Evolutionary conservation across 1,284 basidiomycete genomes (phyloP), one percentile per base, ranked within the genome.

Genomic region (Cystobasidium slooffiae): DNA sequence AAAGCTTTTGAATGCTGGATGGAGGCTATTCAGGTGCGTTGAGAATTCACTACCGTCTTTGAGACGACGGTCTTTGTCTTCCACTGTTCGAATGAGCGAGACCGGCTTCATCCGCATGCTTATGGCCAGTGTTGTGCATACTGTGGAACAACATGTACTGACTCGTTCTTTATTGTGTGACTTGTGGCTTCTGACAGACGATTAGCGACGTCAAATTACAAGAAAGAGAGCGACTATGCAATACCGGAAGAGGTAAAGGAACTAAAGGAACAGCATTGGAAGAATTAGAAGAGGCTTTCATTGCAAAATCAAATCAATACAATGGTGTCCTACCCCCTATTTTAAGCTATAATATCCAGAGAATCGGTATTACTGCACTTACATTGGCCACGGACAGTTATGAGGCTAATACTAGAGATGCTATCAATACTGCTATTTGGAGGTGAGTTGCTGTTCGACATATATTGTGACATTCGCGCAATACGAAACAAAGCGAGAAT

Each of bases 391-490:
- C 68, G n/a, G 74, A 46, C 37, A 47, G 56, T 18, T 75, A 75
- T 46, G 66, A 75, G n/a, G 51, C 31, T 37, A 51, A 58, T 41
- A 47, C 61, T 37, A 37, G 65, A 47, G 53, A 69, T 59, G 24
- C 41, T 31, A 70, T 75, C 59, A 75, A 75, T 51, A 44, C 56
- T 31, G 74, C 74, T 51, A 75, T 75, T 41, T 67, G 58, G 39
- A 53, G 31, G 64, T 67, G 12, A 22, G 64, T n/a, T 41, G 14
- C 31, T 31, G 2, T 31, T n/a, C n/a, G n/a, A n/a, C n/a, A n/a
- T n/a, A n/a, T n/a, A n/a, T n/a, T n/a, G n/a, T n/a, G n/a, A n/a
- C n/a, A n/a, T n/a, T n/a, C n/a, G n/a, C n/a, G n/a, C n/a, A n/a
- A n/a, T n/a, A n/a, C n/a, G n/a, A n/a, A n/a, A n/a, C n/a, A n/a